Evolutionary conservation across 805 yeast species (phyloP), one percentile per base, ranked within the genome.

Genomic region (Lipomyces orientalis): DNA sequence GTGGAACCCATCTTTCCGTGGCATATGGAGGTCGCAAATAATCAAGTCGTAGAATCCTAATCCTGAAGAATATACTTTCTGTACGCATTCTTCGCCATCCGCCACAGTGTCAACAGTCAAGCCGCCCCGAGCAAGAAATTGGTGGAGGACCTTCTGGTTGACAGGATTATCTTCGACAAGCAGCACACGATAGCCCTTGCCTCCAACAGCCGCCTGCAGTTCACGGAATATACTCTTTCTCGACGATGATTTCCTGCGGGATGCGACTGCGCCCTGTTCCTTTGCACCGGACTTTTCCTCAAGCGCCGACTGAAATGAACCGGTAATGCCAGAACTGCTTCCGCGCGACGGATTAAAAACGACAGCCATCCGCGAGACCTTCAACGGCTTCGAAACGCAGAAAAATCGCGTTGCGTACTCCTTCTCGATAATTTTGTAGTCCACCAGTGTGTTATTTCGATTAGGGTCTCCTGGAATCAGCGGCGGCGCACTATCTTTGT

Each of bases 81-180:
- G 64, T 8, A 74, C 71, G 64, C 79, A 77, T 19, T 70, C 78
- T 39, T 69, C 76, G 25, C 79, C 79, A 64, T 77, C 78, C 4
- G 74, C 62, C 1, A 74, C 78, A n/a, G 76, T 72, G 59, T 74
- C 76, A 37, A 76, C 75, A 29, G 57, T 51, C 10, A 77, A 64
- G 3, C 79, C 79, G 8, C 77, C 75, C 55, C 74, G 73, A 51
- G 67, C 67, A 46, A 77, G 62, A 64, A 76, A 77, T 65, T 72
- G 71, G 51, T 84, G 86, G 72, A 92, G 90, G 29, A 93, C 97
- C 79, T 92, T 96, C 77, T 92, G 97, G 74, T 93, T 93, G 9
- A 93, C 97, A 70, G 85, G 81, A 74, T 93, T 93, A 75, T 93
- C 97, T 76, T 93, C 98, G 0, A 97, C 97, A n/a, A 93, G 90